Conservation (phyloP, 495 filamentous ascomycete species). For the Penicillium arizonense region DNA sequence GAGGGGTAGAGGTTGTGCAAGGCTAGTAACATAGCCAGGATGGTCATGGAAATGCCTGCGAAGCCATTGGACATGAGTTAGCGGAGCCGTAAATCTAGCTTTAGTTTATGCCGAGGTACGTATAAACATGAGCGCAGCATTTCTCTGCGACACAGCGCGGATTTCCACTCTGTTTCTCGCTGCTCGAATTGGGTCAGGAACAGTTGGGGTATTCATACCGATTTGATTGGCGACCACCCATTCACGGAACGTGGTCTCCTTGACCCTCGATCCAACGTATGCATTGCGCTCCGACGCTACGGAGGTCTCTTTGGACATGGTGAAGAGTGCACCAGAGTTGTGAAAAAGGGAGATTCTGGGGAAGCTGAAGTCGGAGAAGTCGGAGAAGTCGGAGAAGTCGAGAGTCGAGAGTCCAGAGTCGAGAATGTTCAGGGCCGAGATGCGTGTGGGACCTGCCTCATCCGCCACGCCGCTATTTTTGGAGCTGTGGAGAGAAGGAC, state of each 20-base stretch:
- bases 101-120: slow-evolving; percentile 1
- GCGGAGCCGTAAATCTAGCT: slow-evolving; percentile 5
- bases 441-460: slow-evolving; percentile 24
- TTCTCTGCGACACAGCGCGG: no score
- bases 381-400: not conserved
- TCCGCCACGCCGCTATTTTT: not conserved
- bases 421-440: slow-evolving; percentile 19
- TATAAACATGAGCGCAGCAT: not conserved
- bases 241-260: slow-evolving; percentile 49
- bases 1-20: slow-evolving; percentile 78
- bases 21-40: slow-evolving; percentile 72
- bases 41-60: slow-evolving; percentile 73
- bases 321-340: slow-evolving; percentile 12
- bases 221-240: slow-evolving; percentile 55
- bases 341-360: not conserved
- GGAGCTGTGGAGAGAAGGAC: not conserved
- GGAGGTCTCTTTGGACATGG: slow-evolving; percentile 36
- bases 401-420: slow-evolving; percentile 20
- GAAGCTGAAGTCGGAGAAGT: not conserved
- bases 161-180: not conserved
- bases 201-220: slow-evolving; percentile 34
- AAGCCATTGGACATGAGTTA: slow-evolving; percentile 16
- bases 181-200: not conserved
- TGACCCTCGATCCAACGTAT: slow-evolving; percentile 37
- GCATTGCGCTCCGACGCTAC: slow-evolving; percentile 39